Percentiles rank a stretch among this genome's conserved stretches.
phyloP scores from a whole-genome alignment of 2,329 filamentous ascomycete genomes.

The Clonostachys rosea region DNA sequence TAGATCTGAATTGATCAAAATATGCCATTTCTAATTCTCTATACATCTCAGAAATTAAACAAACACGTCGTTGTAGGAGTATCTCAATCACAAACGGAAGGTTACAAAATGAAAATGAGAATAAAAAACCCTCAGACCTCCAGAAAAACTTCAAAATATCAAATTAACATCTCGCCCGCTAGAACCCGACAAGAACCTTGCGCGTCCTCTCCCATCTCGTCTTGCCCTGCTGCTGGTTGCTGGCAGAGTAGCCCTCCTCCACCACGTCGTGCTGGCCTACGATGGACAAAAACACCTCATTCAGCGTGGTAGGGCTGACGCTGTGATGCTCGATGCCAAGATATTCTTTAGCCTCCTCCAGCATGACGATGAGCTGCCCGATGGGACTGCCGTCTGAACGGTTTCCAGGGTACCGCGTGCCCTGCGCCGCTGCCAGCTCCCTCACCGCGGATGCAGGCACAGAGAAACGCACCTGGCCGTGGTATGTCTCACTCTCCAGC shows the following conservation, averaged over 20 bases:
- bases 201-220: constrained; percentile 2
- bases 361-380: constrained; percentile 60
- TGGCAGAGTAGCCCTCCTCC: constrained; percentile 58
- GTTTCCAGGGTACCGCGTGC: not conserved
- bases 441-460: constrained; percentile 13
- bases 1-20: too few species aligned
- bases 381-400: constrained; percentile 39
- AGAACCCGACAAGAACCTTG: constrained; percentile 1
- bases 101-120: too few species aligned
- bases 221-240: constrained; percentile 9
- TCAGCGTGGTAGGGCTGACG: constrained; percentile 77
- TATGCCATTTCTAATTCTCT: too few species aligned
- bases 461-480: constrained; percentile 18
- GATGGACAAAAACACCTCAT: constrained; percentile 81
- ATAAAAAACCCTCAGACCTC: too few species aligned
- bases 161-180: not conserved
- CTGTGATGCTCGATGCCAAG: constrained; percentile 77
- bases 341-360: constrained; percentile 62
- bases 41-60: too few species aligned
- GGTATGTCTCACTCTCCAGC: constrained; percentile 56
- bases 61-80: too few species aligned
- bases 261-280: constrained; percentile 74
- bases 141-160: too few species aligned
- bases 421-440: not conserved
- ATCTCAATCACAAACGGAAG: too few species aligned